Base-by-base conservation (phyloP, 2,329 filamentous ascomycete genomes). In the Neocatenulostroma microsporum region DNA sequence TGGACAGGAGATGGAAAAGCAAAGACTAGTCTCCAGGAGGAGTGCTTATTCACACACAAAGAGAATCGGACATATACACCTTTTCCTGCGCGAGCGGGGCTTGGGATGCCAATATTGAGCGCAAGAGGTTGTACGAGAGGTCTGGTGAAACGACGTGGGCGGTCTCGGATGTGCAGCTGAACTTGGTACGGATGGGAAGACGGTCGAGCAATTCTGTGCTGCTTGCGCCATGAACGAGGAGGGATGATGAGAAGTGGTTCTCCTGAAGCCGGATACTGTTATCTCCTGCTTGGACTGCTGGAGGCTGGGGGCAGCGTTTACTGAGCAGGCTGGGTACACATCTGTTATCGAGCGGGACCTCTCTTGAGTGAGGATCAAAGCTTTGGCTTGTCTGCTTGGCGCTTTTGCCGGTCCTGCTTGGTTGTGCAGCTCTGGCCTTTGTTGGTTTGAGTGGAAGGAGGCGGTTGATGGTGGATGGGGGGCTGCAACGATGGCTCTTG, bases 311-410 rank as follows among this genome's bases (percentile, higher is more conserved):
- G n/a, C n/a, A n/a, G 26, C 21, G 27, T 28, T 23, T n/a, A 11
- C 19, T 19, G 12, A 20, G 14, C 11, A 10, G 14, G 23, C 26
- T 20, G 30, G 39, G 31, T 27, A 15, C 30, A 23, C 39, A 36
- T 21, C 7, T 28, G 36, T 21, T n/a, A 42, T 57, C 54, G 53
- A 51, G 63, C 64, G 72, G 85, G 84, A 86, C 84, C 83, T 86
- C 85, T 86, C 83, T 77, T 60, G 80, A 75, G 83, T 87, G 86
- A 83, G 83, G 69, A 80, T 93, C 85, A 93, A 86, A 87, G 85
- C 70, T 79, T 86, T 69, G 84, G 74, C 85, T 89, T 88, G 84
- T 89, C 84, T 68, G 73, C 49, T 68, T 55, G 56, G 58, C 47
- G 34, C 39, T 34, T 44, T 44, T 39, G 49, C 51, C 44, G 37